Evolutionary conservation across 345 rosid genomes (phyloP).

Genomic region (Durio zibethinus): DNA sequence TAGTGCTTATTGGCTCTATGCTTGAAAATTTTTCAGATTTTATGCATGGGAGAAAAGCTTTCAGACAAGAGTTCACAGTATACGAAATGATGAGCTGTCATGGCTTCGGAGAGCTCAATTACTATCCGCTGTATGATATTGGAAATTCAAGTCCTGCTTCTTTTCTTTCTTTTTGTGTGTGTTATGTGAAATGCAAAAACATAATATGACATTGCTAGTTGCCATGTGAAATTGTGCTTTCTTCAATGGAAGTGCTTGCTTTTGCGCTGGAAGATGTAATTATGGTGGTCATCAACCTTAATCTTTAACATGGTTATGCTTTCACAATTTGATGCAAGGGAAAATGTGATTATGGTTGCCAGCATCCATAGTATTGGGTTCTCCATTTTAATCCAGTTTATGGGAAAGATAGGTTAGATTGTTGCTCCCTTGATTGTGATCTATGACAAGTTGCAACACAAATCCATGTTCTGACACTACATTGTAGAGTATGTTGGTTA

Average conservation of each 20-base stretch:
- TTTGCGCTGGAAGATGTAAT: not conserved
- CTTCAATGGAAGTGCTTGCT: not conserved
- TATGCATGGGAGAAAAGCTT: slow-evolving; percentile 98
- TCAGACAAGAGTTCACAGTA: slow-evolving; percentile 62
- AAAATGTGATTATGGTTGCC: slow-evolving; percentile 5
- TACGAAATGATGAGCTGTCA: slow-evolving; percentile 72
- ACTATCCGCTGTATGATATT: slow-evolving; percentile 65
- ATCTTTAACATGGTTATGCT: not conserved
- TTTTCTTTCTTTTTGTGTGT: not conserved
- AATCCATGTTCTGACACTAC: not conserved
- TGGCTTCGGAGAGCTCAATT: slow-evolving; percentile 89
- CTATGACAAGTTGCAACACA: not conserved
- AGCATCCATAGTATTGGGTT: too few relatives aligned
- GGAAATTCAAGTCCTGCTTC: not conserved
- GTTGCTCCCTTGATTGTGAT: not conserved
- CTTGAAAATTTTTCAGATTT: slow-evolving; percentile 49
- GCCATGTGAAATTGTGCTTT: not conserved
- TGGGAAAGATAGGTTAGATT: not conserved
- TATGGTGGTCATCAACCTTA: not conserved
- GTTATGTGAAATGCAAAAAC: not conserved
- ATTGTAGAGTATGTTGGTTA: not conserved
- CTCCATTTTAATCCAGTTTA: not conserved
- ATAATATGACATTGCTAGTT: not conserved
- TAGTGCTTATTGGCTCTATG: not conserved
- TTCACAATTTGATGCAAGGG: not conserved